Evolutionary conservation across 768 basidiomycete species (phyloP), one percentile per base, ranked within the genome.

Genomic region (Psilocybe cubensis): DNA sequence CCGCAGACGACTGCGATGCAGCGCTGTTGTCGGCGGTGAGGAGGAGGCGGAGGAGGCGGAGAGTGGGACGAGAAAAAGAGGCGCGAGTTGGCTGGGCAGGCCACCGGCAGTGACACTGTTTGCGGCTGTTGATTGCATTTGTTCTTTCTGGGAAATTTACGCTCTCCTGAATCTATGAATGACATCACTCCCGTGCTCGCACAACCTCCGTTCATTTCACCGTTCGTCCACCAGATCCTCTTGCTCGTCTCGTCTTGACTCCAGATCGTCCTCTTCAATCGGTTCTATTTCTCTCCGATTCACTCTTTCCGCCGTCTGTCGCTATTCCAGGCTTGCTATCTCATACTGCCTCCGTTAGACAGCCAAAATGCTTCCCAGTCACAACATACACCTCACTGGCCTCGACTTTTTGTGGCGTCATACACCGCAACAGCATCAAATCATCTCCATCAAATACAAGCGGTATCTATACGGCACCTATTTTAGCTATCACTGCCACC

Each of bases 91-190:
- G 41, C 50, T 43, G 56, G 57, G 45, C 61, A 47, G 33, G 61
- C 40, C 52, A 49, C 27, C 53, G n/a, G n/a, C n/a, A n/a, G n/a
- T n/a, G n/a, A n/a, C n/a, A 44, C 38, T 65, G 60, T 65, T 65
- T 65, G 63, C 52, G 3, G 21, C 47, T 62, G 63, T 65, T 65
- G 63, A 46, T 60, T 21, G 44, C 59, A 33, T 53, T 41, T 23
- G 14, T 44, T 47, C 51, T 42, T 47, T 53, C 46, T 43, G 35
- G 21, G 27, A 40, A 44, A 58, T 29, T 35, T 23, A 38, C 8
- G 18, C 29, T 42, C 54, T n/a, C 21, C 40, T 29, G 41, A 17
- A 12, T 42, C 28, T 51, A n/a, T 23, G 17, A 52, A 42, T 52
- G 50, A 42, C 50, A 42, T 52, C 50, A 40, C 46, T 18, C 18